These are phyloP conservation scores for Xylaria digitata DNA, from an alignment of 2,329 filamentous ascomycete genomes.

Conservation along the genomic window DNA sequence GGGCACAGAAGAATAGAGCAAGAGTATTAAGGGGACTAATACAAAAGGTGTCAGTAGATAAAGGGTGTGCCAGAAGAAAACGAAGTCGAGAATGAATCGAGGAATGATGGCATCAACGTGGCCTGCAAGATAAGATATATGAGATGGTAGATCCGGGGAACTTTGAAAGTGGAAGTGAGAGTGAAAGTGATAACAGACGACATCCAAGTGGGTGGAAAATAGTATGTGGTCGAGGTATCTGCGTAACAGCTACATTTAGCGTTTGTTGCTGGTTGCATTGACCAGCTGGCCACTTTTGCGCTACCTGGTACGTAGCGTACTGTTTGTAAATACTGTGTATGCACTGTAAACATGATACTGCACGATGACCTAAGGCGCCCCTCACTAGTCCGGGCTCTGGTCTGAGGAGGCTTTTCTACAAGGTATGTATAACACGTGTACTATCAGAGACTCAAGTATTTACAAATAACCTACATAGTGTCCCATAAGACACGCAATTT, in stretches of 20 bases:
- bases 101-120: conserved; percentile 11
- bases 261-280: conserved; percentile 39
- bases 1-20: too few relatives aligned
- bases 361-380: too few relatives aligned
- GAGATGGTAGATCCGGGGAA: too few relatives aligned
- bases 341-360: background rate
- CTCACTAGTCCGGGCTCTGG: too few relatives aligned
- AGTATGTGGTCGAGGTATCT: conserved; percentile 26
- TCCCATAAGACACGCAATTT: too few relatives aligned
- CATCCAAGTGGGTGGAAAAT: conserved; percentile 6
- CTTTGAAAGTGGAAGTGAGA: background rate
- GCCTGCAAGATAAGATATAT: too few relatives aligned
- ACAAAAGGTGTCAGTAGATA: too few relatives aligned
- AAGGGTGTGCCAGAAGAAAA: background rate
- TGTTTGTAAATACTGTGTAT: background rate
- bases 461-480: too few relatives aligned
- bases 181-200: conserved; percentile 37
- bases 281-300: conserved; percentile 47
- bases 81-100: background rate
- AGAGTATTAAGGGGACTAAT: too few relatives aligned
- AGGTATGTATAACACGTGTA: too few relatives aligned
- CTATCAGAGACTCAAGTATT: too few relatives aligned
- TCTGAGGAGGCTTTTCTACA: too few relatives aligned
- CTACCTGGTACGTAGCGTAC: background rate
- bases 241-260: conserved; percentile 26